Percentiles rank a stretch among this genome's conserved stretches.
Evolutionary conservation across 169 alveolate species (phyloP).

Genomic region (Plasmodium ovale): DNA sequence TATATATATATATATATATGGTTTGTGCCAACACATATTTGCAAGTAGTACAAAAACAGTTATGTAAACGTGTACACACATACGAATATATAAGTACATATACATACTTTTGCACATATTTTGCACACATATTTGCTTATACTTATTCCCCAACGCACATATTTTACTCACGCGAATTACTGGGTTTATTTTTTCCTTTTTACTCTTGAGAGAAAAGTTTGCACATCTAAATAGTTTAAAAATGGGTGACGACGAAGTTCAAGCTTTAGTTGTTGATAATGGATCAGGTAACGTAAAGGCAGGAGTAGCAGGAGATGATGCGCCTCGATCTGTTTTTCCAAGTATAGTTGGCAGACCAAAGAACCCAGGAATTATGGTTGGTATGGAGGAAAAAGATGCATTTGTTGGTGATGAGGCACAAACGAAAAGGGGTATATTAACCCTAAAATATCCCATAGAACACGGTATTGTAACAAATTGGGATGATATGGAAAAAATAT

Average conservation of each 20-base stretch:
- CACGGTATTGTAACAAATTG: constrained; percentile 99
- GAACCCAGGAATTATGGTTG: constrained; percentile 96
- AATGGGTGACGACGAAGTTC: constrained; percentile 79
- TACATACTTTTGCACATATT: not conserved
- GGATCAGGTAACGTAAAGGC: constrained; percentile 99
- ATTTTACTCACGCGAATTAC: not conserved
- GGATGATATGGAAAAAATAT: constrained; percentile 99
- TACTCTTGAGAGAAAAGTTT: not conserved
- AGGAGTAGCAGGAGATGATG: constrained; percentile 99
- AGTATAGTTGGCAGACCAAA: constrained; percentile 99
- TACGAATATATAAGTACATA: not conserved
- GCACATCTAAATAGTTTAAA: constrained; percentile 11
- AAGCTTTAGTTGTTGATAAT: constrained; percentile 98
- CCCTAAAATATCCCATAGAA: constrained; percentile 98
- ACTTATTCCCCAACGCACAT: not conserved
- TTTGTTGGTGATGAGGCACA: constrained; percentile 99
- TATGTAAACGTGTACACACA: not conserved
- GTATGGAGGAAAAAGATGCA: constrained; percentile 97
- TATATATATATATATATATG: not conserved
- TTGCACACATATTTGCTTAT: not conserved
- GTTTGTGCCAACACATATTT: constrained; percentile 11
- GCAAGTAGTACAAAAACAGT: not conserved
- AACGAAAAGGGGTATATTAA: constrained; percentile 97
- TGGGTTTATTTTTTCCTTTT: not conserved
- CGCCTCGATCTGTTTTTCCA: constrained; percentile 99